A percentile compares a stretch with the other conserved stretches of the same genome.
Conservation (phyloP, 768 basidiomycete species). For the Mycena vulgaris region DNA sequence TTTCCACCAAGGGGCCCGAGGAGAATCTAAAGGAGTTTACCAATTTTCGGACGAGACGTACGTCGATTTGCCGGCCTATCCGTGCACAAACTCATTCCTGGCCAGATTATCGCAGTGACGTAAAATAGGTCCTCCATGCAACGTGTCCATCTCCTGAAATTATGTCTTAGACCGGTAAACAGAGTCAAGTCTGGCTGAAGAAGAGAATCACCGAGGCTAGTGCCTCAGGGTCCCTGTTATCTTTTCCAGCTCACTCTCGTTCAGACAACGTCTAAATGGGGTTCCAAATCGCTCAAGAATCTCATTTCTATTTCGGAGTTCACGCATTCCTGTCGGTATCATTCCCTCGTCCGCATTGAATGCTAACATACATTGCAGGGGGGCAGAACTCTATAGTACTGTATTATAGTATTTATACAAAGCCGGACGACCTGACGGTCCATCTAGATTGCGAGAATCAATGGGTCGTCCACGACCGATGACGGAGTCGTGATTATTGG, state of each 20-base stretch:
- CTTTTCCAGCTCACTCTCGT: slow-evolving; percentile 23
- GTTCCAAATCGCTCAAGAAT: slow-evolving; percentile 67
- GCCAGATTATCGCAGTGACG: slow-evolving; percentile 83
- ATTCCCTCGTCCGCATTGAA: no score
- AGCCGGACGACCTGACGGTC: slow-evolving; percentile 30
- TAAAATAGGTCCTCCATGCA: slow-evolving; percentile 51
- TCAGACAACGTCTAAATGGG: slow-evolving; percentile 77
- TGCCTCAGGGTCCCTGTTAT: slow-evolving; percentile 17
- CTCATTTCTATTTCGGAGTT: slow-evolving; percentile 74
- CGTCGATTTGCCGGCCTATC: slow-evolving; percentile 40
- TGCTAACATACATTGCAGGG: slow-evolving; percentile 84
- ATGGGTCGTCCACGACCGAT: slow-evolving; percentile 75
- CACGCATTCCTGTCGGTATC: background rate
- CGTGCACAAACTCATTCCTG: slow-evolving; percentile 21
- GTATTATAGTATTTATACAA: slow-evolving; percentile 14
- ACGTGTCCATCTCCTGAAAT: slow-evolving; percentile 42
- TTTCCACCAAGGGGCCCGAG: slow-evolving; percentile 77
- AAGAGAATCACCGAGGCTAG: slow-evolving; percentile 75
- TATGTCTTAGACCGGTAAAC: slow-evolving; percentile 71
- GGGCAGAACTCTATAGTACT: slow-evolving; percentile 86
- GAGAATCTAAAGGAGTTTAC: slow-evolving; percentile 77
- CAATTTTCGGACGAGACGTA: slow-evolving; percentile 83
- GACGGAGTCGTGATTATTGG: slow-evolving; percentile 78
- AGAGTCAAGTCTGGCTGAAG: slow-evolving; percentile 86
- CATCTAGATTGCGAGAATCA: slow-evolving; percentile 79